These are phyloP conservation scores for Exserohilum rostratum DNA, from an alignment of 2,329 filamentous ascomycete species.

Conservation along the genomic window DNA sequence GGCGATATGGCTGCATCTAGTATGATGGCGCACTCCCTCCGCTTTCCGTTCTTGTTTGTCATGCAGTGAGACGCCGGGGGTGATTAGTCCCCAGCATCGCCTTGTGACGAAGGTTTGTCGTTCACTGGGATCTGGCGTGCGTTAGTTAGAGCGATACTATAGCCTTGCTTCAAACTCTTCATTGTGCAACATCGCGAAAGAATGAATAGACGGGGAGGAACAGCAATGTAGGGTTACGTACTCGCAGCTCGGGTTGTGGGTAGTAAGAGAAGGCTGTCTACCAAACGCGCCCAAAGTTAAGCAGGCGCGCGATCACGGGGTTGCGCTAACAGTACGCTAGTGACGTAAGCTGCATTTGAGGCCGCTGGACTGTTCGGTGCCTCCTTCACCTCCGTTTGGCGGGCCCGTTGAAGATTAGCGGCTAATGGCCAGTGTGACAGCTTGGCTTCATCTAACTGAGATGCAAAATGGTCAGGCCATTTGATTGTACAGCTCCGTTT, in stretches of 20 bases:
- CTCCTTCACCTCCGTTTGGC: too few species aligned
- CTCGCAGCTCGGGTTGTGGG: slow-evolving; percentile 37
- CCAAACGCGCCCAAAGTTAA: slow-evolving; percentile 18
- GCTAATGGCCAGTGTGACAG: too few species aligned
- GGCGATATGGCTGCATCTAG: slow-evolving; percentile 29
- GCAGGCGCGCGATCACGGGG: slow-evolving; percentile 27
- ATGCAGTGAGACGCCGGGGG: slow-evolving; percentile 28
- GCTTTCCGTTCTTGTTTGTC: slow-evolving; percentile 45
- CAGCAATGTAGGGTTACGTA: slow-evolving; percentile 18
- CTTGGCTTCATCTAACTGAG: too few species aligned
- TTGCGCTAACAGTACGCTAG: slow-evolving; percentile 13
- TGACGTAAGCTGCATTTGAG: slow-evolving; percentile 13
- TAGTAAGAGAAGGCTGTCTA: slow-evolving; percentile 22
- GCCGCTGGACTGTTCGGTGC: too few species aligned
- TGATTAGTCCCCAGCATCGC: slow-evolving; percentile 31
- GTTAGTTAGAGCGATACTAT: slow-evolving; percentile 7
- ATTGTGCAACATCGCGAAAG: background rate
- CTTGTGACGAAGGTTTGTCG: slow-evolving; percentile 37
- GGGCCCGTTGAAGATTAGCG: too few species aligned
- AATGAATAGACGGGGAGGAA: background rate
- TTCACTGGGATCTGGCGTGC: slow-evolving; percentile 34
- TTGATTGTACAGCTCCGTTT: too few species aligned
- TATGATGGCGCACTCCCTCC: slow-evolving; percentile 39
- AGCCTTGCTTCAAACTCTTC: background rate
- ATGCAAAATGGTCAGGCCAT: too few species aligned